phyloP scores from a whole-genome alignment of 78 protist species.

The Dictyostelium citrinum region DNA sequence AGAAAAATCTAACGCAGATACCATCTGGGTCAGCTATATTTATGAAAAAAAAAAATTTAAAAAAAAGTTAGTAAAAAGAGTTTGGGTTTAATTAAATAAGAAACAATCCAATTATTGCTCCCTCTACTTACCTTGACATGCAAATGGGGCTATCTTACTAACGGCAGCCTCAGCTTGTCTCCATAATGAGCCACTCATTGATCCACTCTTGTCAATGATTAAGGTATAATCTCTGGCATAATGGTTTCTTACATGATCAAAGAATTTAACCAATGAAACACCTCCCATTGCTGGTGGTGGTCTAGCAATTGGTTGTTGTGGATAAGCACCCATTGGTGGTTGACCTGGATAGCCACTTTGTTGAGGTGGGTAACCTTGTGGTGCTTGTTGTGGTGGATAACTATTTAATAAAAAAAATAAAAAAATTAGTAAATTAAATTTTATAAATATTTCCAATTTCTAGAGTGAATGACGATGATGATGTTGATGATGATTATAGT shows the following conservation, averaged over 20 bases:
- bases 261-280: constrained; percentile 51
- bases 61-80: not conserved
- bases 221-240: constrained; percentile 69
- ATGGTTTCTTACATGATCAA: constrained; percentile 32
- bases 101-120: too few species aligned
- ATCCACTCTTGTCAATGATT: constrained; percentile 47
- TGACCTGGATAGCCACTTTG: not conserved
- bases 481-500: too few species aligned
- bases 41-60: not conserved
- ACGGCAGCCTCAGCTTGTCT: constrained; percentile 30
- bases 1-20: constrained; percentile 51
- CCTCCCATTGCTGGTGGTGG: constrained; percentile 13
- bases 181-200: constrained; percentile 61
- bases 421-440: too few species aligned
- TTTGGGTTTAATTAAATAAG: too few species aligned
- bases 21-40: constrained; percentile 55
- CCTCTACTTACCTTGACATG: too few species aligned
- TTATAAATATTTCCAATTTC: too few species aligned
- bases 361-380: not conserved
- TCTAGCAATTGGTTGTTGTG: not conserved
- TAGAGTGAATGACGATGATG: too few species aligned
- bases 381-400: constrained; percentile 42
- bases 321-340: too few species aligned
- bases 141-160: constrained; percentile 66
- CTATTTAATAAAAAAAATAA: too few species aligned